Evolutionary conservation across 495 filamentous ascomycete genomes (phyloP).

Genomic region (Penicillium alfredii): DNA sequence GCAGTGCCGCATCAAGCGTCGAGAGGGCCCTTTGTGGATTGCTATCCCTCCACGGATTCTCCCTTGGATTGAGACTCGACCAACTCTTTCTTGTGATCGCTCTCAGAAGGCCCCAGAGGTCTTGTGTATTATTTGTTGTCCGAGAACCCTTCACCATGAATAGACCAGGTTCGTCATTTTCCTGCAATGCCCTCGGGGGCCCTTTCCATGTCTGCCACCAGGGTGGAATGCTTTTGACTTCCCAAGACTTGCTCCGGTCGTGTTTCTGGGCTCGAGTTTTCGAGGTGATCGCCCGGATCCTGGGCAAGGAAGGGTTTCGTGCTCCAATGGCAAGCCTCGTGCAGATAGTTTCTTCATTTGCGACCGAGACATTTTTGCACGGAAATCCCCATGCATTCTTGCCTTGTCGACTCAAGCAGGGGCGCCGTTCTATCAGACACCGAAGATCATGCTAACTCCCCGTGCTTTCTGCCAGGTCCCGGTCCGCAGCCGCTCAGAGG

Average conservation of each 20-base stretch:
- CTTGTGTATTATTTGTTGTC: neutral
- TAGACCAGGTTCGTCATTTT: conserved; percentile 38
- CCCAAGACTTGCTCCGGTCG: too few relatives aligned
- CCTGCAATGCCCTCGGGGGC: conserved; percentile 13
- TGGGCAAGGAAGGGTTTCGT: conserved; percentile 2
- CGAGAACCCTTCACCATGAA: too few relatives aligned
- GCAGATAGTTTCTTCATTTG: conserved; percentile 19
- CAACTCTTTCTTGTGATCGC: conserved; percentile 5
- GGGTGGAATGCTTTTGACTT: conserved; percentile 5
- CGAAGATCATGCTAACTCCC: conserved; percentile 25
- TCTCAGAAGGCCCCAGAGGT: conserved; percentile 7
- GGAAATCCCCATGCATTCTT: conserved; percentile 16
- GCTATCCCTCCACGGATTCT: conserved; percentile 18
- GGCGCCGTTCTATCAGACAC: conserved; percentile 5
- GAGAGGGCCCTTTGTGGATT: conserved; percentile 25
- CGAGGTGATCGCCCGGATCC: neutral
- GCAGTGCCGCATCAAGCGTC: conserved; percentile 34
- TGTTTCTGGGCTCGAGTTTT: neutral
- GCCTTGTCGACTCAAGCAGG: conserved; percentile 12
- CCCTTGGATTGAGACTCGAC: conserved; percentile 6
- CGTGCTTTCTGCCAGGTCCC: conserved; percentile 43
- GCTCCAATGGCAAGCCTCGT: conserved; percentile 23
- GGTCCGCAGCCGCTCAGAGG: conserved; percentile 64
- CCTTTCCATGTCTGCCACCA: conserved; percentile 7
- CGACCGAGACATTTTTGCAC: conserved; percentile 26